A percentile compares a stretch with the other conserved stretches of the same genome.
phyloP scores from a whole-genome alignment of 2,329 filamentous ascomycete species.

The Fusarium lyarnte region DNA sequence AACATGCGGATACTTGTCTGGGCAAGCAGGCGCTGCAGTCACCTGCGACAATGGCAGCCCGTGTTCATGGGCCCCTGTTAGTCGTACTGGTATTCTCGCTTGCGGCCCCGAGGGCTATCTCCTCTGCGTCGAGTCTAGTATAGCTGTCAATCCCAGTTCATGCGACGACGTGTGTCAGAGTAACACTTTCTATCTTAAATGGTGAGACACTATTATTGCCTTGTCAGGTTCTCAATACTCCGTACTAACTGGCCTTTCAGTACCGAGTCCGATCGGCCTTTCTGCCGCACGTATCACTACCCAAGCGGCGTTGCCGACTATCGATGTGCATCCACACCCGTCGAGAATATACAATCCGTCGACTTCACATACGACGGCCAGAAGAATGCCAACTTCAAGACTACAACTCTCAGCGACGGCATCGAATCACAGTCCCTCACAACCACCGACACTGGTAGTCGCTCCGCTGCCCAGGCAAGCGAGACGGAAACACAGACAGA shows the following conservation, averaged over 20 bases:
- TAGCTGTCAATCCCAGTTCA: background rate
- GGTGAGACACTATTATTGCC: background rate
- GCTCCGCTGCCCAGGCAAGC: fast-evolving
- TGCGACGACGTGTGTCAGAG: background rate
- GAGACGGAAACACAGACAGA: background rate
- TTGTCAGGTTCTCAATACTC: too few species aligned
- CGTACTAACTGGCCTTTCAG: fast-evolving
- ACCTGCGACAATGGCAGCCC: background rate
- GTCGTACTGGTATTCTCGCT: background rate
- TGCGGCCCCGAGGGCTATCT: background rate
- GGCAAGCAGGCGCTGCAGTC: background rate
- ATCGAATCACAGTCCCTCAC: background rate
- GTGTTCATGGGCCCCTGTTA: background rate
- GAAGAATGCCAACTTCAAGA: background rate
- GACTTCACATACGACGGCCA: background rate
- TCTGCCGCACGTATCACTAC: background rate
- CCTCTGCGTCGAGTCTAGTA: background rate
- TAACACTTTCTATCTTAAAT: background rate
- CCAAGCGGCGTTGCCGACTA: background rate
- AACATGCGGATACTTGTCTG: conserved; percentile 1
- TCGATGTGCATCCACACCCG: background rate
- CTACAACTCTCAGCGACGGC: background rate
- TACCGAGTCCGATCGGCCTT: background rate
- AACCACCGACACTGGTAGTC: fast-evolving
- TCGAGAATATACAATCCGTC: background rate